phyloP scores from a whole-genome alignment of 306 rosid species.

The Glycine soja region DNA sequence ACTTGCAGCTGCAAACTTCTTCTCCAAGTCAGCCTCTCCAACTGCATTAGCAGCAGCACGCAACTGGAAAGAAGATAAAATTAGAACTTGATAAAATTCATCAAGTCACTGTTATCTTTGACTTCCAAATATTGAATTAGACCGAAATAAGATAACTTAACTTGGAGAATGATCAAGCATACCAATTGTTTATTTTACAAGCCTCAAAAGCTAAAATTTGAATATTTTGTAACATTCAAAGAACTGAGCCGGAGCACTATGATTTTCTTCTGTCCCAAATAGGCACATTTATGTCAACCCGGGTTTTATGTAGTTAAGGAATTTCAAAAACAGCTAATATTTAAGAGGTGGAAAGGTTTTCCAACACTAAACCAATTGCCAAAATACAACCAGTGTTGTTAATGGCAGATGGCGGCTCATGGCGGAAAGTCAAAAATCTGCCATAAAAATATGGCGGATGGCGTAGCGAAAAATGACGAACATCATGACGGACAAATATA shows the following conservation, averaged over 20 bases:
- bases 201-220: constrained; percentile 6
- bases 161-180: constrained; percentile 16
- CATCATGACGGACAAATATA: no score
- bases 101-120: background rate
- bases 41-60: constrained; percentile 90
- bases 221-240: constrained; percentile 24
- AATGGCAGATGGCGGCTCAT: no score
- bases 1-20: constrained; percentile 83
- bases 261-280: constrained; percentile 1
- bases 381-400: constrained; percentile 21
- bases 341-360: constrained; percentile 5
- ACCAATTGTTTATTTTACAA: background rate
- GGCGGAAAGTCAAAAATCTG: no score
- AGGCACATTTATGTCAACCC: background rate
- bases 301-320: background rate
- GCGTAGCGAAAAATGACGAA: no score
- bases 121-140: constrained; percentile 26
- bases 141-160: background rate
- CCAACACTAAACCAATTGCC: constrained; percentile 16
- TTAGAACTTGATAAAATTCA: constrained; percentile 23
- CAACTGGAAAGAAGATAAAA: constrained; percentile 58
- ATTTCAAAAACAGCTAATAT: constrained; percentile 8
- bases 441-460: no score
- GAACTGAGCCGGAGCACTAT: background rate
- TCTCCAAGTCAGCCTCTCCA: constrained; percentile 84